These are phyloP conservation scores for Ogataea wickerhamii DNA, from an alignment of 805 yeast genomes.

Conservation along the genomic window DNA sequence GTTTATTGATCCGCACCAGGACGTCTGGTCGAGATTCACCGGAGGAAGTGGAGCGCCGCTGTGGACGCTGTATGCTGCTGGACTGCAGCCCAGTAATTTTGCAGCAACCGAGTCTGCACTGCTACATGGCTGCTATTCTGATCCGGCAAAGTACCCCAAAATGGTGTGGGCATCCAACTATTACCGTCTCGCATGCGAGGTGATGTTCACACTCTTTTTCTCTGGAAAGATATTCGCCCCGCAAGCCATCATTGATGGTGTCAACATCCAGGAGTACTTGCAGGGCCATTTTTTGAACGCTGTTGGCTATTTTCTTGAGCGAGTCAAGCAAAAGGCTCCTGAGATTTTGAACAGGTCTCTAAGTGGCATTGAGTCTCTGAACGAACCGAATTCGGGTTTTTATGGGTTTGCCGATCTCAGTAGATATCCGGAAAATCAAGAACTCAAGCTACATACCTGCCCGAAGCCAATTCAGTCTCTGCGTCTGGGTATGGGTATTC, in stretches of 20 bases:
- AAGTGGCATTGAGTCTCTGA: conserved; percentile 78
- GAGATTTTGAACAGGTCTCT: conserved; percentile 45
- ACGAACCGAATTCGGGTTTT: conserved; percentile 81
- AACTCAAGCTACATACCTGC: conserved; percentile 70
- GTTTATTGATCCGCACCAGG: conserved; percentile 87
- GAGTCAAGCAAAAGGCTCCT: conserved; percentile 40
- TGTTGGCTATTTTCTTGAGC: conserved; percentile 42
- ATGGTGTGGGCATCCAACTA: conserved; percentile 96
- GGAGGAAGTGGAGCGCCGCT: conserved; percentile 95
- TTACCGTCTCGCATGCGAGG: conserved; percentile 64
- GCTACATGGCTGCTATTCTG: conserved; percentile 55
- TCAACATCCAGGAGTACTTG: conserved; percentile 73
- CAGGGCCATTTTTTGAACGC: conserved; percentile 62
- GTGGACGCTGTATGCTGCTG: conserved; percentile 91
- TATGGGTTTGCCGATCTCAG: conserved; percentile 59
- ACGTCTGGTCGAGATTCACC: conserved; percentile 83
- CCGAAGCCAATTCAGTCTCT: conserved; percentile 79
- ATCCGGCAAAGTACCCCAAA: conserved; percentile 55
- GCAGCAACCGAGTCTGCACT: conserved; percentile 73
- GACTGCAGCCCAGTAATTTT: conserved; percentile 75
- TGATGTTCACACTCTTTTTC: conserved; percentile 85
- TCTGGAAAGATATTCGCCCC: conserved; percentile 79
- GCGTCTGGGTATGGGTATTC: conserved; percentile 73
- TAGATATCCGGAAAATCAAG: conserved; percentile 54
- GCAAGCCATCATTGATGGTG: conserved; percentile 62